Evolutionary conservation across 768 basidiomycete genomes (phyloP), one percentile per base, ranked within the genome.

Genomic region (Favolaschia claudopus): DNA sequence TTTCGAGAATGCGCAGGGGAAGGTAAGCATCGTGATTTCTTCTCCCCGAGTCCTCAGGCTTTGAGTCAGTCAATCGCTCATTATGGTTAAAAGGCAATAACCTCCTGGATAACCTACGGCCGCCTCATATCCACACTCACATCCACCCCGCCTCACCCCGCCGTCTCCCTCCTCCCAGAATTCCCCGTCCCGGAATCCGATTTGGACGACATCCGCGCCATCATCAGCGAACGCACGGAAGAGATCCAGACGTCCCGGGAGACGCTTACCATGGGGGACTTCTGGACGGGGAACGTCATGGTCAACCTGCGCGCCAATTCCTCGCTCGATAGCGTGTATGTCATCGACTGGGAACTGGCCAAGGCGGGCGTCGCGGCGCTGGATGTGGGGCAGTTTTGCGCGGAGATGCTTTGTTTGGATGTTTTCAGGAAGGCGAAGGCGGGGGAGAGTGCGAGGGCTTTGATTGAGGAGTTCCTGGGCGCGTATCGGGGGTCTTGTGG

Each of bases 281-380:
- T 90, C 65, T 91, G 89, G 89, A 81, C 89, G 1, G 89, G 89
- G 1, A 90, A 91, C 65, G 62, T 90, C 42, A 75, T 89, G 63
- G 63, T 89, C 14, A 69, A 63, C 12, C 67, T 79, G 12, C 70
- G 70, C 44, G 66, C 66, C 7, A 67, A 72, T 1, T 75, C 73
- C 17, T 50, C 57, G 2, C 63, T 86, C 34, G 72, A 76, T 65
- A 76, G 70, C 12, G 62, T 87, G 10, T 79, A 74, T 37, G 74
- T 89, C 32, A 63, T 89, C 40, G 89, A 90, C 69, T 90, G 89
- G 89, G 89, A 91, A 64, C 43, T 88, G 10, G 71, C 78, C 33
- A 88, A 80, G 71, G 75, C 81, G 0, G 87, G 89, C n/a, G 54
- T 86, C 25, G 75, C 80, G 5, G 86, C 82, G 4, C 59, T 85